Evolutionary conservation across 2,329 filamentous ascomycete genomes (phyloP), one percentile per base, ranked within the genome.

Genomic region (Aspergillus pseudoglaucus): DNA sequence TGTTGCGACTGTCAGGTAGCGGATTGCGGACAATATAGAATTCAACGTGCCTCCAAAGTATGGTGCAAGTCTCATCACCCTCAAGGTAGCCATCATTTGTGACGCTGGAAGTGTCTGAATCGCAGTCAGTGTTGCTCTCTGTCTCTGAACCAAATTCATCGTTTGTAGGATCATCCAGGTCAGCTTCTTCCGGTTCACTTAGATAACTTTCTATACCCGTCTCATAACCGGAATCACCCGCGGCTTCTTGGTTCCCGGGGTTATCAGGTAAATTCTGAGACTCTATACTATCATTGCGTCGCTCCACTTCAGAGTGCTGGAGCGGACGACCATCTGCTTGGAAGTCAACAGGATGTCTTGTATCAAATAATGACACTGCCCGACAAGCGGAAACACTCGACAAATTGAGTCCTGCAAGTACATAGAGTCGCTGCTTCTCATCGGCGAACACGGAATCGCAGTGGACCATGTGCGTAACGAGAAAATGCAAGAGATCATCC

Each of bases 1-100:
- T 33, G 45, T 59, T 45, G 25, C 17, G 49, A 37, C 41, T n/a
- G 7, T 50, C 47, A 4, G 33, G 42, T 23, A 27, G 4, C 1
- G 48, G 53, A 42, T 53, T 58, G 20, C 39, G 35, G 20, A 58
- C 38, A 46, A 59, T 57, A 41, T 52, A 50, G 44, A 59, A 59
- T 44, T 52, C 8, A 49, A 58, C 39, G 46, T 57, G 44, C 43
- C 51, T 53, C 48, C 32, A 59, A 22, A 57, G 46, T 15, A 58
- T 50, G 30, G 37, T 39, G 18, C 37, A 39, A 39, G 37, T 39
- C 20, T 58, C 46, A 33, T 55, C 20, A 4, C 47, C 45, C 6
- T 47, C 46, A 47, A 58, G 46, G 49, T 58, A 59, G 12, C 53
- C 45, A 44, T 59, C 46, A 49, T 59, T 49, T 9, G 47, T 56